phyloP scores from a whole-genome alignment of 2,329 filamentous ascomycete species.

The Fusarium dimerum region DNA sequence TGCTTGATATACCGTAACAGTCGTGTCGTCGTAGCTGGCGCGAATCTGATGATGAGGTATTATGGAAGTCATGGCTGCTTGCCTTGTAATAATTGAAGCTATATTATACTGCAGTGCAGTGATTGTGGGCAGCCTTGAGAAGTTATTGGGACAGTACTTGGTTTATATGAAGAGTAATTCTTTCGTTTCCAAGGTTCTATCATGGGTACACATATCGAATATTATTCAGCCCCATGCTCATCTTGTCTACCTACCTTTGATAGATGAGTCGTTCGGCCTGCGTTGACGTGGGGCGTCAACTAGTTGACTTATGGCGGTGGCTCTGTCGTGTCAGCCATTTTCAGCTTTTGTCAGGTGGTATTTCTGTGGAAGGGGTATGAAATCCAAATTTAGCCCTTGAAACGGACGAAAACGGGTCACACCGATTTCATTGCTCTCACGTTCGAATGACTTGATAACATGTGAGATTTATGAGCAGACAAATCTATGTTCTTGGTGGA shows the following conservation, averaged over 20 bases:
- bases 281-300: not conserved
- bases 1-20: conserved; percentile 64
- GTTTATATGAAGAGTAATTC: not conserved
- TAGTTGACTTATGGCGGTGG: not conserved
- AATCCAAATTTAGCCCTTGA: too few species aligned
- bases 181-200: too few species aligned
- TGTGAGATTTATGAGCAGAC: too few species aligned
- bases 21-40: conserved; percentile 48
- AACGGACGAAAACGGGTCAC: too few species aligned
- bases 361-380: too few species aligned
- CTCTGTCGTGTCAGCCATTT: too few species aligned
- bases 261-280: not conserved
- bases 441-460: too few species aligned
- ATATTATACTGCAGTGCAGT: not conserved
- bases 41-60: conserved; percentile 49
- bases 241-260: not conserved
- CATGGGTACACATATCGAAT: not conserved
- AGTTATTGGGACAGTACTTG: not conserved
- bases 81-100: too few species aligned
- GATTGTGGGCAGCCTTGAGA: not conserved
- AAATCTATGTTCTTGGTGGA: too few species aligned
- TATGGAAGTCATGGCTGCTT: conserved; percentile 17
- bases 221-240: not conserved
- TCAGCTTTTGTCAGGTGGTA: too few species aligned
- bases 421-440: too few species aligned